Base-by-base conservation (phyloP, 2,329 filamentous ascomycete species). In the Aspergillus latus region DNA sequence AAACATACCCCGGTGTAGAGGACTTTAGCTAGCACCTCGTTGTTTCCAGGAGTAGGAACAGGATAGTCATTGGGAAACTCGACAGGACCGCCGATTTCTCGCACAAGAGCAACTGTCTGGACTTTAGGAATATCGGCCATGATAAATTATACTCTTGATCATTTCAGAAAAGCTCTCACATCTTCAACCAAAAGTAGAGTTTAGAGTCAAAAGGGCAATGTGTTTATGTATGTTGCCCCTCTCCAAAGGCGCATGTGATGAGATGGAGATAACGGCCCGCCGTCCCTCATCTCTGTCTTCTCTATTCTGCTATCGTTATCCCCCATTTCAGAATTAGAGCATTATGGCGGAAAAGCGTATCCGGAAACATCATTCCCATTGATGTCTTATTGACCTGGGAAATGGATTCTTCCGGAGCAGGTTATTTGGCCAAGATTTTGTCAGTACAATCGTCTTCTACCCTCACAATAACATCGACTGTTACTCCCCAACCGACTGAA, bases 1-100 rank as follows among this genome's bases (percentile, higher is more conserved):
- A 78, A 76, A 44, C 76, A 78, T 29, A 78, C 75, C 1, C 76
- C 76, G 0, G 69, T 75, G 57, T 78, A 78, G 29, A 79, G 69
- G 2, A 78, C 73, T 52, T 78, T 74, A 28, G 76, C 76, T 9
- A 78, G 62, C 11, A 78, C 74, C 65, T 79, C 76, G 48, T 78
- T 73, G 21, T 66, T 61, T 4, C 70, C 66, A 0, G 74, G 73
- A 2, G 56, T 64, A 28, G 72, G 70, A 11, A 79, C 76, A 5
- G 76, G 76, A 52, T 78, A 78, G 49, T 74, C 68, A 32, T 71
- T 62, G 37, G 71, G 66, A 56, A 77, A 75, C 47, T 76, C 71
- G 26, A 78, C 73, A 5, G 67, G 62, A 7, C 72, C 73, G 13
- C 75, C 75, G 2, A 77, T 69, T 26, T 69, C 59, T 15, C 63